Conservation (phyloP, 2,329 filamentous ascomycete species). For the Alternaria sp. region DNA sequence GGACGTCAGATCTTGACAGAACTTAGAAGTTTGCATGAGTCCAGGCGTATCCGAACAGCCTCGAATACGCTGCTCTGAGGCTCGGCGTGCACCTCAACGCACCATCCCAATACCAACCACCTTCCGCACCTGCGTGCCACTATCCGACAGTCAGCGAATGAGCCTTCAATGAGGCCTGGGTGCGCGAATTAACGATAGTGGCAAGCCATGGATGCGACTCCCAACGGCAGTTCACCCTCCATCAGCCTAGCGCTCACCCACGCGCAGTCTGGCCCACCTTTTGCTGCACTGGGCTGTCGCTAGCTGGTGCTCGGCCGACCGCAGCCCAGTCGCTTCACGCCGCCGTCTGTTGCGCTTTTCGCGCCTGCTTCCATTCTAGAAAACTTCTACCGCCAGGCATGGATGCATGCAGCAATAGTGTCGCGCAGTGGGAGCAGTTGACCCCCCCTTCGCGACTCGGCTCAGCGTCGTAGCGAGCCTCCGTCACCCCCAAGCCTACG, state of each 20-base stretch:
- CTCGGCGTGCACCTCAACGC: conserved; percentile 5
- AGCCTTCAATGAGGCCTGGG: background rate
- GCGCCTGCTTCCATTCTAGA: conserved; percentile 26
- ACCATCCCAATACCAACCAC: background rate
- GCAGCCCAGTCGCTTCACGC: conserved; percentile 4
- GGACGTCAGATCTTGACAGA: conserved; percentile 1
- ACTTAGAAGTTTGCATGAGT: background rate
- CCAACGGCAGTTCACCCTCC: conserved; percentile 14
- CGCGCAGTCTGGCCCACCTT: conserved; percentile 10
- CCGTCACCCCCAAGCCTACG: conserved; percentile 1
- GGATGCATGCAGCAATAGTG: conserved; percentile 6
- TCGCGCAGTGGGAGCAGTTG: conserved; percentile 1
- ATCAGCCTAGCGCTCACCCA: conserved; percentile 10
- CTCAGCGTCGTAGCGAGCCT: conserved; percentile 14
- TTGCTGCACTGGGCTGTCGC: background rate
- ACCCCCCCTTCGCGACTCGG: conserved; percentile 10
- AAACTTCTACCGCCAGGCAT: conserved; percentile 20
- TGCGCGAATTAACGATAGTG: conserved; percentile 22
- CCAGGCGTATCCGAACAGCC: background rate
- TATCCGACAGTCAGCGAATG: conserved; percentile 13
- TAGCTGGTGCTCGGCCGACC: conserved; percentile 16
- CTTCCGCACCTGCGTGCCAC: conserved; percentile 1
- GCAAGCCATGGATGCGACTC: conserved; percentile 12
- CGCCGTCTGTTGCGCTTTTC: conserved; percentile 19
- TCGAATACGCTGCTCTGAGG: background rate